These are phyloP conservation scores for Aspergillus felis DNA, from an alignment of 2,329 filamentous ascomycete species.

Conservation along the genomic window DNA sequence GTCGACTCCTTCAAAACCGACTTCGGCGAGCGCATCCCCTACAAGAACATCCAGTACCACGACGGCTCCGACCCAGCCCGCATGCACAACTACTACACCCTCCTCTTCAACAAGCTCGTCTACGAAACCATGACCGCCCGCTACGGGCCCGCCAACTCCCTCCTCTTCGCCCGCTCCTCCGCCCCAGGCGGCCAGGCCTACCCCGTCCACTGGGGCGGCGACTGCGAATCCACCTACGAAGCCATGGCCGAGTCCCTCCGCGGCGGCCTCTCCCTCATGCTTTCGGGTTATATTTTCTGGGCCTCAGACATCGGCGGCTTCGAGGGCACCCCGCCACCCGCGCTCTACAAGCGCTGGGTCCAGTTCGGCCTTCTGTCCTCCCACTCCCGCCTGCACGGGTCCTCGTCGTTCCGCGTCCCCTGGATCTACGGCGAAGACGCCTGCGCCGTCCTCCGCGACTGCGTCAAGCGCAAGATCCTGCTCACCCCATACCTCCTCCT, in stretches of 20 bases:
- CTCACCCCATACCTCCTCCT: conserved; percentile 58
- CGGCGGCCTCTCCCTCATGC: conserved; percentile 60
- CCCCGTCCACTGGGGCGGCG: conserved; percentile 69
- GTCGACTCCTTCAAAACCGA: conserved; percentile 73
- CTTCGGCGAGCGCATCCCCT: conserved; percentile 69
- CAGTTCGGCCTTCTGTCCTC: conserved; percentile 69
- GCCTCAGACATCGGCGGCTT: conserved; percentile 69
- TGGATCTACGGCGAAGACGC: conserved; percentile 68
- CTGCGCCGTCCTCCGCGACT: conserved; percentile 52
- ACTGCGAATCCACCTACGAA: conserved; percentile 70
- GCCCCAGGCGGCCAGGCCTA: conserved; percentile 66
- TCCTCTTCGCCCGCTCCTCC: conserved; percentile 65
- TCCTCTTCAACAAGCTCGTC: conserved; percentile 66
- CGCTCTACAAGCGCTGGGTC: conserved; percentile 74
- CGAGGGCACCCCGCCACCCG: conserved; percentile 62
- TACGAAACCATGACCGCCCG: conserved; percentile 60
- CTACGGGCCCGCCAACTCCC: conserved; percentile 51
- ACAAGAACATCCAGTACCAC: conserved; percentile 61
- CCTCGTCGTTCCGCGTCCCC: conserved; percentile 67
- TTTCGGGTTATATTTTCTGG: conserved; percentile 66
- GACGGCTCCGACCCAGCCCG: conserved; percentile 58
- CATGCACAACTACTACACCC: conserved; percentile 78
- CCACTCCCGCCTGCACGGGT: conserved; percentile 68
- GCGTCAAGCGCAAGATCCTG: conserved; percentile 51
- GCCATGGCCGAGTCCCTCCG: conserved; percentile 69